Evolutionary conservation across 495 filamentous ascomycete genomes (phyloP), one percentile per base, ranked within the genome.

Genomic region (Hyphodiscus hymeniophilus): DNA sequence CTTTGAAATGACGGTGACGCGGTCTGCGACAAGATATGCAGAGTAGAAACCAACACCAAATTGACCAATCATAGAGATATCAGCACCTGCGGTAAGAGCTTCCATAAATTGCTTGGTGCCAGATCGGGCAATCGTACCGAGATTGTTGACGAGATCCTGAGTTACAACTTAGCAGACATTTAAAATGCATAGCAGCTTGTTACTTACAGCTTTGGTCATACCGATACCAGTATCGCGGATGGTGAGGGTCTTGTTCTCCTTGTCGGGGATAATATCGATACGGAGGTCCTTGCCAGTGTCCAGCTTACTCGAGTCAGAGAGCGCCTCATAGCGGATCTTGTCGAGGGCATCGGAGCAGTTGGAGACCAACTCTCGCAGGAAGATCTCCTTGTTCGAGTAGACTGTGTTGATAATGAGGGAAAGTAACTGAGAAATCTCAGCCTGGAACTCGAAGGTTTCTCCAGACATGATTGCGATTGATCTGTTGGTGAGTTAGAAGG

Each of bases 1-100:
- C 82, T 96, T 98, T 57, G 91, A 95, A 63, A 94, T 62, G 60
- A 97, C 88, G 59, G 87, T 94, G 58, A 98, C 92, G 54, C 77
- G 79, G 81, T 98, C 92, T 61, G 92, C 92, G 60, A 98, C 92
- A 46, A 98, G 88, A 79, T 98, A 98, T 56, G 92, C 92, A 44
- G 92, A 98, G 82, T 98, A 98, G 87, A 98, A 98, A 86, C 92
- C 92, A 61, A 98, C 92, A 91, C 92, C 92, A 72, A 98, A 98
- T 77, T 98, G 92, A 61, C 92, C 92, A 71, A 98, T 98, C 92
- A 98, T 97, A 74, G 92, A 97, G 59, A 98, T 91, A 75, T 98
- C 92, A 62, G 94, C 92, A 79, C 92, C 92, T 55, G 92, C 92
- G 62, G 87, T 88, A 53, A 98, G 81, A 51, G 92, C 92, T 77